Conservation (phyloP, 2,329 filamentous ascomycete genomes). For the Aspergillus brasiliensis region DNA sequence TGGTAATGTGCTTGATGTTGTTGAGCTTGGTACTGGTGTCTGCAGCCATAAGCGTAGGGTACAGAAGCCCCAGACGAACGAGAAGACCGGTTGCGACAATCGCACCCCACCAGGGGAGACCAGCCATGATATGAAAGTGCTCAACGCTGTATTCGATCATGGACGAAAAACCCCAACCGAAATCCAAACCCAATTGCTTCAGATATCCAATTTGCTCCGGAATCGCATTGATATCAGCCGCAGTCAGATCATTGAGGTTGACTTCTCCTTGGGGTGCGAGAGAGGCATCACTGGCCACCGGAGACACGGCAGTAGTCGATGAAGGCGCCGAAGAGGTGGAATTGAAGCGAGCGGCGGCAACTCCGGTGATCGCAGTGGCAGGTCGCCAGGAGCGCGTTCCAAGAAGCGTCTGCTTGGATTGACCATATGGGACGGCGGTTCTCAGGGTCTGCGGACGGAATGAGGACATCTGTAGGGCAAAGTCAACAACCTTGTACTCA, state of each 20-base stretch:
- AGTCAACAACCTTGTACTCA: conserved; percentile 21
- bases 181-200: conserved; percentile 80
- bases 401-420: conserved; percentile 24
- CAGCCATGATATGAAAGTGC: conserved; percentile 74
- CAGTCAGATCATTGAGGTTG: conserved; percentile 23
- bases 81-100: conserved; percentile 67
- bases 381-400: conserved; percentile 26
- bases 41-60: conserved; percentile 63
- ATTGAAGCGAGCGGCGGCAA: conserved; percentile 41
- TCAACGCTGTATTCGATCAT: conserved; percentile 76
- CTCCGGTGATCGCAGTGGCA: conserved; percentile 23
- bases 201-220: conserved; percentile 82
- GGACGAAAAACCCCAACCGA: conserved; percentile 76
- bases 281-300: conserved; percentile 10
- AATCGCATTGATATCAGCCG: conserved; percentile 54
- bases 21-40: conserved; percentile 65
- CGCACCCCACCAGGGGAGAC: conserved; percentile 79
- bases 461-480: conserved; percentile 37
- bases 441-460: conserved; percentile 31
- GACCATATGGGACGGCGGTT: conserved; percentile 22
- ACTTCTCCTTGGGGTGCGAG: conserved; percentile 1
- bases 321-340: conserved; percentile 32
- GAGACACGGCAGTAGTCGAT: conserved; percentile 16
- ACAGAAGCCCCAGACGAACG: conserved; percentile 67
- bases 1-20: conserved; percentile 59